Base-by-base conservation (phyloP, 2,329 filamentous ascomycete species). In the Immersiporthe knoxdaviesiana region DNA sequence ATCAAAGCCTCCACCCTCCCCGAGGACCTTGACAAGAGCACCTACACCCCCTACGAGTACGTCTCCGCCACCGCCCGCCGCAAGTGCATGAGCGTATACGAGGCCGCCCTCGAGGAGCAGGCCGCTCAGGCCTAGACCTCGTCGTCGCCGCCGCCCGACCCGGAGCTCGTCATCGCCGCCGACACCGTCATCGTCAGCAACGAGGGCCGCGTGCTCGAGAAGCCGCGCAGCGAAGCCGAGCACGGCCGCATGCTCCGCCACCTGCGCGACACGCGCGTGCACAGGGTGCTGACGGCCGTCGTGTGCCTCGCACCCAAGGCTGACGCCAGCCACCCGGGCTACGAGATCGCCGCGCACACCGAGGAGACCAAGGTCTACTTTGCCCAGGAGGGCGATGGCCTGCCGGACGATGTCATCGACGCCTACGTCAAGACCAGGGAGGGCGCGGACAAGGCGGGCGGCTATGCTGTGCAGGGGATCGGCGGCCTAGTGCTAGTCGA, bases 311-410 rank as follows among this genome's bases (percentile, higher is more conserved):
- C 91, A 65, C 96, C 96, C 30, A 82, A 95, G 70, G 90, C 91
- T 66, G 94, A 93, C 76, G 91, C 93, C 0, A 83, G 88, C 67
- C 89, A 93, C 77, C 96, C 96, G 0, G 96, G 96, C 0, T 99
- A 99, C 81, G 89, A 89, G 71, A 83, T 97, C 65, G 90, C 92
- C 75, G 90, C 87, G 58, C 88, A 92, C 76, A 92, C 96, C 6
- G 95, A 98, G 82, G 94, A 97, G 84, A 98, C 95, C 59, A 87
- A 85, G 71, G 96, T 99, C n/a, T 88, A 87, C 77, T 99, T 99
- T 80, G 93, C 94, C 77, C 80, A 84, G 69, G 87, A 86, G 74
- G 74, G 76, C 18, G 82, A 87, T 21, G 87, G 87, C 3, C 77
- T 89, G 70, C 82, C 84, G 18, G 95, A 99, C 81, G 94, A 97